Evolutionary conservation across 495 filamentous ascomycete species (phyloP).

Genomic region (Bacidia gigantensis): DNA sequence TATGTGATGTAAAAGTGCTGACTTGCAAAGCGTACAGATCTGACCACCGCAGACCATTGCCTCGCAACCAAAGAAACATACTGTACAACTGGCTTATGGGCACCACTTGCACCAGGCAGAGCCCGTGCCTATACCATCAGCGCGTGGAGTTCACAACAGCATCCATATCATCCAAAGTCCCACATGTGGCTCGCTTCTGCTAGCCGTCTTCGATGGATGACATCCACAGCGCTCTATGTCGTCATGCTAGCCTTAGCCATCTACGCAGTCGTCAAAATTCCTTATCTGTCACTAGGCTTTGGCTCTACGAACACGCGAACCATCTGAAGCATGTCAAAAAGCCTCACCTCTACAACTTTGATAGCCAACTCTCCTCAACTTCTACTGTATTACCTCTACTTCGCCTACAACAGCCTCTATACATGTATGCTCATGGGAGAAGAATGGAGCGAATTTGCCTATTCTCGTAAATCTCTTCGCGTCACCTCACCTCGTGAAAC

Average conservation of each 20-base stretch:
- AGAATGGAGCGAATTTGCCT: conserved; percentile 25
- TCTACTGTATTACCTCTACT: conserved; percentile 29
- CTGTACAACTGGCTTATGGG: background rate
- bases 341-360: conserved; percentile 19
- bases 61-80: background rate
- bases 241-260: background rate
- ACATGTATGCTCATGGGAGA: conserved; percentile 28
- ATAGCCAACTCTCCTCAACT: conserved; percentile 33
- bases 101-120: too few relatives aligned
- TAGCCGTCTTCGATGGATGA: background rate
- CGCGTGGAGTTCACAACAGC: too few relatives aligned
- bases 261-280: background rate
- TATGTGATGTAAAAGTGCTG: too few relatives aligned
- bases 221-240: background rate
- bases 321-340: background rate
- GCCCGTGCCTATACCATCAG: too few relatives aligned
- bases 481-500: conserved; percentile 30
- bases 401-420: conserved; percentile 26
- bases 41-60: conserved; percentile 2
- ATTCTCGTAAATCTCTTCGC: conserved; percentile 26
- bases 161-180: background rate
- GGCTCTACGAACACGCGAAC: too few relatives aligned
- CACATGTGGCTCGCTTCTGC: background rate
- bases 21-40: too few relatives aligned
- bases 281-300: too few relatives aligned